A percentile compares a stretch with the other conserved stretches of the same genome.
phyloP scores from a whole-genome alignment of 495 filamentous ascomycete species.

The Mytilinidion resinicola region DNA sequence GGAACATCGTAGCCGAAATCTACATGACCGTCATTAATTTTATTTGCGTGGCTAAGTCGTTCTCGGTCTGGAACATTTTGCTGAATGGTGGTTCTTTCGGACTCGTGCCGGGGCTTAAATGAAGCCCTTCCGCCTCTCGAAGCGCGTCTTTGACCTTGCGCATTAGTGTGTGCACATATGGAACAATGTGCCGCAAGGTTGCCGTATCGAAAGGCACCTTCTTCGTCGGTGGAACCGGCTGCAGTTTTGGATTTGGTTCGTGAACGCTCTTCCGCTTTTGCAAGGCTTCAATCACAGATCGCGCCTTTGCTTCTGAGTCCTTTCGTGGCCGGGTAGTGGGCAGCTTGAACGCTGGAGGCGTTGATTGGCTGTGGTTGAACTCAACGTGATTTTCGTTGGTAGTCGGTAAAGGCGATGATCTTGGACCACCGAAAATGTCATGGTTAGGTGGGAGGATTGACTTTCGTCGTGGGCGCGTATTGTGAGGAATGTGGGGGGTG shows the following conservation, averaged over 20 bases:
- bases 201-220: conserved; percentile 91
- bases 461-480: conserved; percentile 21
- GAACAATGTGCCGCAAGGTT: conserved; percentile 78
- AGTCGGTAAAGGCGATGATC: conserved; percentile 12
- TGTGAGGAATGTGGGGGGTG: not conserved
- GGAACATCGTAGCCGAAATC: conserved; percentile 22
- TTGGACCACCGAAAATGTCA: conserved; percentile 53
- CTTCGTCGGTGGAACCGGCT: conserved; percentile 48
- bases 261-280: conserved; percentile 56
- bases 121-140: conserved; percentile 38
- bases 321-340: conserved; percentile 34
- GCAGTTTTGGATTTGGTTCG: conserved; percentile 42
- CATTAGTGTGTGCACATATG: conserved; percentile 73
- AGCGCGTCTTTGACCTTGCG: conserved; percentile 71
- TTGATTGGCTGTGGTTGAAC: not conserved
- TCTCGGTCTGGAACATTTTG: conserved; percentile 35
- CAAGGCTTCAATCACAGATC: conserved; percentile 77
- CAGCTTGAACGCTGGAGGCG: conserved; percentile 6
- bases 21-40: conserved; percentile 64
- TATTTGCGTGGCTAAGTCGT: conserved; percentile 51
- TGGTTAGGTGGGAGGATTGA: conserved; percentile 40
- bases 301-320: conserved; percentile 57
- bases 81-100: conserved; percentile 51
- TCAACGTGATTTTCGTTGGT: not conserved
- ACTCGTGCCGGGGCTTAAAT: conserved; percentile 50